These are phyloP conservation scores for Brassica napus DNA, from an alignment of 345 rosid species.

Conservation along the genomic window DNA sequence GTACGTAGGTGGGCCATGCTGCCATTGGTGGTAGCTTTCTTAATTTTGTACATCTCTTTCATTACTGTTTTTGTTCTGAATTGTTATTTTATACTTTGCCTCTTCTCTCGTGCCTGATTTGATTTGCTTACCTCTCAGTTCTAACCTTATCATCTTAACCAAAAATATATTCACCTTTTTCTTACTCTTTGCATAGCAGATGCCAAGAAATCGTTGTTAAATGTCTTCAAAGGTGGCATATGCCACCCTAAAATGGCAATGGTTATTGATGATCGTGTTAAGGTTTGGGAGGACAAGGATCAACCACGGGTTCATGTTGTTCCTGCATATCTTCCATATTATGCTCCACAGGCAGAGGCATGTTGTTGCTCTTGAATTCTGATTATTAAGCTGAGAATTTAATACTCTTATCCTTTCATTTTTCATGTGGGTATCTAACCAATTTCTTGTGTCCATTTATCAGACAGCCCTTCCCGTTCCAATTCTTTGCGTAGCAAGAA, in stretches of 20 bases:
- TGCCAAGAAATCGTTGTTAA: conserved; percentile 76
- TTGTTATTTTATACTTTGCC: not conserved
- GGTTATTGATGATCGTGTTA: conserved; percentile 96
- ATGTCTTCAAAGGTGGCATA: conserved; percentile 78
- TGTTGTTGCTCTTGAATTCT: conserved; percentile 18
- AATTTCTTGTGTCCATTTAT: conserved; percentile 22
- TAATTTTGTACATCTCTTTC: not conserved
- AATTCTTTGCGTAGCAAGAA: conserved; percentile 92
- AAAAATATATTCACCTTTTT: conserved; percentile 11
- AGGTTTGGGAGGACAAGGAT: conserved; percentile 99
- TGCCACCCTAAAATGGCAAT: conserved; percentile 99
- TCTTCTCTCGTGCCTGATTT: conserved; percentile 16
- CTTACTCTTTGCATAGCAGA: conserved; percentile 48
- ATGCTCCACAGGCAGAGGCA: conserved; percentile 99
- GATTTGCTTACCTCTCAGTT: conserved; percentile 23
- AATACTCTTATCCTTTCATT: conserved; percentile 6
- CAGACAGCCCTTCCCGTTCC: conserved; percentile 88
- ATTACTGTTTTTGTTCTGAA: not conserved
- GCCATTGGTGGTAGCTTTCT: conserved; percentile 13
- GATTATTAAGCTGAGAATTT: conserved; percentile 5
- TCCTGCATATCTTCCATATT: conserved; percentile 87
- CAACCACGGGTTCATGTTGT: conserved; percentile 98
- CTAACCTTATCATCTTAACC: conserved; percentile 5
- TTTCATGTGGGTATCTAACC: conserved; percentile 23
- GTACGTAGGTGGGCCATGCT: not conserved